These are phyloP conservation scores for Colletotrichum cordylinicola DNA, from an alignment of 2,329 filamentous ascomycete genomes.

Conservation along the genomic window DNA sequence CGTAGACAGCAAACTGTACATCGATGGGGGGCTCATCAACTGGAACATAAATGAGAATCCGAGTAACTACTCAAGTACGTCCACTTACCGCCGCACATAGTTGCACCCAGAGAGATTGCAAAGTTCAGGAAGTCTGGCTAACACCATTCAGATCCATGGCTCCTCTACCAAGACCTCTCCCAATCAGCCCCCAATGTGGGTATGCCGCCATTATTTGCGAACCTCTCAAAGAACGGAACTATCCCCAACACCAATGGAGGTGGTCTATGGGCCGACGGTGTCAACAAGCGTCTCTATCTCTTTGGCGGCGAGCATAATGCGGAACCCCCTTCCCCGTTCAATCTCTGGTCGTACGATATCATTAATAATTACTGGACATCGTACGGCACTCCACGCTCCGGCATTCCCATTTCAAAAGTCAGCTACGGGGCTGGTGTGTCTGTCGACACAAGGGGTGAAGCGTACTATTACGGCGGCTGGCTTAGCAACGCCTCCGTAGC, in stretches of 20 bases:
- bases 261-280: slow-evolving; percentile 63
- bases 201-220: slow-evolving; percentile 60
- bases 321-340: slow-evolving; percentile 48
- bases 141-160: slow-evolving; percentile 50
- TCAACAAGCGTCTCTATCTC: slow-evolving; percentile 68
- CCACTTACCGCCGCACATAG: neutral
- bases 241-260: slow-evolving; percentile 55
- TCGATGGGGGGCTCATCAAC: slow-evolving; percentile 66
- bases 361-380: slow-evolving; percentile 61
- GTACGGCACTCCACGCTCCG: slow-evolving; percentile 40
- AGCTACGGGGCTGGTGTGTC: slow-evolving; percentile 64
- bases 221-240: slow-evolving; percentile 63
- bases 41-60: slow-evolving; percentile 44
- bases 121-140: neutral
- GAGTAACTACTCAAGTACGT: slow-evolving; percentile 62
- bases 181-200: slow-evolving; percentile 38
- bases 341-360: slow-evolving; percentile 63
- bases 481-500: slow-evolving; percentile 58
- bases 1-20: slow-evolving; percentile 64
- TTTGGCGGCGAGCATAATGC: slow-evolving; percentile 63
- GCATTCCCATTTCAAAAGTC: slow-evolving; percentile 45
- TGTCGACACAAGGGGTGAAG: slow-evolving; percentile 58
- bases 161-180: slow-evolving; percentile 64
- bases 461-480: slow-evolving; percentile 70
- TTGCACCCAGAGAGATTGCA: neutral